Base-by-base conservation (phyloP, 1,284 basidiomycete genomes). In the Cryptococcus depauperatus region DNA sequence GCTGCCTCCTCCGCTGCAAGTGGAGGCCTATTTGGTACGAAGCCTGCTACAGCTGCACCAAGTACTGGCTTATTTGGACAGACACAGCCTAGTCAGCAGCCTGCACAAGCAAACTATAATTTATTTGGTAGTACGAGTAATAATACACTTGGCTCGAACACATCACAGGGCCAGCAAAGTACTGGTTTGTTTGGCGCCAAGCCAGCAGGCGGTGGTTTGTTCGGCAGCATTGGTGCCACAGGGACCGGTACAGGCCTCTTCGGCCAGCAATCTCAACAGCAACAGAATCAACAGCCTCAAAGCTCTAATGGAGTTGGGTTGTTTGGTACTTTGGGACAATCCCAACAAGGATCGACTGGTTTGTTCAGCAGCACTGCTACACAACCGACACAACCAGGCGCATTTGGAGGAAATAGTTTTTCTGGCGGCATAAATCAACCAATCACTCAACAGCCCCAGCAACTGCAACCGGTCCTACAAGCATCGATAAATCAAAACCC, bases 401-500 rank as follows among this genome's bases (percentile, higher is more conserved):
- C 51, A 13, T 47, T 52, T 32, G 46, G 55, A 3, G 61, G 55
- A 8, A 55, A 55, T 14, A 53, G 55, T 40, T 47, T 59, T 29
- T 60, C 59, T 35, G 59, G 59, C 51, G 57, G 53, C 43, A 51
- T 66, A 37, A 68, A 64, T 47, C 64, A 66, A 50, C 62, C 62
- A 3, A 57, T 52, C 6, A 29, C 21, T n/a, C 57, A 55, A 19
- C 57, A 55, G 25, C 61, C 68, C 50, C 64, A 66, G 40, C 58
- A 61, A 35, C 68, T 70, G 52, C 67, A 69, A 32, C 57, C 78
- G 11, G 73, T 75, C 0, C 73, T 92, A 44, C 85, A 81, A 11
- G 85, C 88, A 0, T 90, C 88, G 9, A 86, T 97, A 60, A 83
- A 85, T 38, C 83, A 90, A 63, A 77, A 78, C 58, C 91, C 93